Evolutionary conservation across 2,329 filamentous ascomycete species (phyloP), one percentile per base, ranked within the genome.

Genomic region (Epichloe coenophiala): DNA sequence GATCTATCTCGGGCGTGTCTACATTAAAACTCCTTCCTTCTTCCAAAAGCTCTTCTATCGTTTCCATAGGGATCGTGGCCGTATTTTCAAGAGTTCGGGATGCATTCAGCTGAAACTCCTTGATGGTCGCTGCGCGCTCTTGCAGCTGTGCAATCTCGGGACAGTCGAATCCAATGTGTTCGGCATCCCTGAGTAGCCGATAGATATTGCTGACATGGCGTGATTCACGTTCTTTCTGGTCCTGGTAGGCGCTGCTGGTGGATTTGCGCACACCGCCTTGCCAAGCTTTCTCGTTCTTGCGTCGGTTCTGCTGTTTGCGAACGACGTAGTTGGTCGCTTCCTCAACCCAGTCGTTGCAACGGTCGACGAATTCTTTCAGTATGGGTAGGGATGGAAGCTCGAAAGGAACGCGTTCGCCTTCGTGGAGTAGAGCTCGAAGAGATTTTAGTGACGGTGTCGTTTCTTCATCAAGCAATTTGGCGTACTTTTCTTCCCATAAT

Each of bases 301-400:
- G 88, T 55, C 93, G 86, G 63, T 94, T 95, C 68, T 96, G 91
- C 71, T 96, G 91, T 71, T 98, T 98, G 59, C 93, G 86, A 53
- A 93, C 90, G 61, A 90, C 95, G 72, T 94, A 98, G 64, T 86
- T 90, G 61, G 88, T 93, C 57, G 93, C 93, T 70, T 97, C 91
- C 61, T 97, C 93, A 55, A 96, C 88, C 86, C 94, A 96, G 64
- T 95, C 89, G 67, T 95, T 94, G 72, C 93, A 97, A 61, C 88
- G 84, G 59, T 95, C 89, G 65, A 98, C 93, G 70, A 95, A 98
- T 57, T 84, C 80, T 68, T 83, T 86, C 59, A 98, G 76, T 59
- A 87, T 80, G 59, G 85, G 78, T 55, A 98, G 77, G 55, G 88
- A 90, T 57, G 83, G 81, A 55, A 98, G 77, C 52, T 88, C 84